phyloP scores from a whole-genome alignment of 2,329 filamentous ascomycete genomes.

The Trichocomaceae sp. region DNA sequence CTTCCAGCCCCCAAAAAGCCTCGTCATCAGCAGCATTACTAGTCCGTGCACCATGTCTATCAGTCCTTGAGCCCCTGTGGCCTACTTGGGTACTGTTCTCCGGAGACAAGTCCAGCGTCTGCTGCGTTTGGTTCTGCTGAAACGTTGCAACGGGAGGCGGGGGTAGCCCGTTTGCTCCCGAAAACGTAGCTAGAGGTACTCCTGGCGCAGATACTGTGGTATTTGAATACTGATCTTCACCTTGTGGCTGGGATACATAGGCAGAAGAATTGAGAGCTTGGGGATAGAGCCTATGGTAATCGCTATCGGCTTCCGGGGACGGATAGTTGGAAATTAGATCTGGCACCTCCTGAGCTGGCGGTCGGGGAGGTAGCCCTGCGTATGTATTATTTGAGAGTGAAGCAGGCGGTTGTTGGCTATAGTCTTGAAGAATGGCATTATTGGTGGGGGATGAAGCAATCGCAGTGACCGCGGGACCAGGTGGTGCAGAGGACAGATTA shows the following conservation, averaged over 20 bases:
- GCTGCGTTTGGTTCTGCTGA: conserved; percentile 21
- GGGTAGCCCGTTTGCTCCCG: conserved; percentile 30
- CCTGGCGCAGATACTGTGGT: conserved; percentile 20
- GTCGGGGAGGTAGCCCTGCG: conserved; percentile 39
- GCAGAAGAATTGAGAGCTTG: conserved; percentile 24
- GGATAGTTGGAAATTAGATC: conserved; percentile 33
- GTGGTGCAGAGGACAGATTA: conserved; percentile 34
- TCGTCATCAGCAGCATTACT: conserved; percentile 32
- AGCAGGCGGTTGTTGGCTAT: conserved; percentile 16
- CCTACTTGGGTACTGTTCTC: conserved; percentile 19
- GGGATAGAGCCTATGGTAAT: conserved; percentile 34
- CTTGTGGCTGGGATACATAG: conserved; percentile 21
- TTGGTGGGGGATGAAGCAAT: conserved; percentile 20
- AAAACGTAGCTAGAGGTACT: conserved; percentile 32
- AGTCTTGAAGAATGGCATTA: conserved; percentile 25
- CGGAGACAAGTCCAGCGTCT: conserved; percentile 16
- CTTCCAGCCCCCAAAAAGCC: conserved; percentile 42
- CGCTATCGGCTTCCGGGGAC: conserved; percentile 32
- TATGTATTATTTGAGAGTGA: conserved; percentile 15
- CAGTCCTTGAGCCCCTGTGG: conserved; percentile 22
- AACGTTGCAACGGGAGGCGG: conserved; percentile 38
- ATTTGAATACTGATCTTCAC: conserved; percentile 18
- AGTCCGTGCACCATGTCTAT: conserved; percentile 21
- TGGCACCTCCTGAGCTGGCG: conserved; percentile 40
- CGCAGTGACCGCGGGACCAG: conserved; percentile 21